phyloP scores from a whole-genome alignment of 2,329 filamentous ascomycete species.

The Lecanosticta acicola region DNA sequence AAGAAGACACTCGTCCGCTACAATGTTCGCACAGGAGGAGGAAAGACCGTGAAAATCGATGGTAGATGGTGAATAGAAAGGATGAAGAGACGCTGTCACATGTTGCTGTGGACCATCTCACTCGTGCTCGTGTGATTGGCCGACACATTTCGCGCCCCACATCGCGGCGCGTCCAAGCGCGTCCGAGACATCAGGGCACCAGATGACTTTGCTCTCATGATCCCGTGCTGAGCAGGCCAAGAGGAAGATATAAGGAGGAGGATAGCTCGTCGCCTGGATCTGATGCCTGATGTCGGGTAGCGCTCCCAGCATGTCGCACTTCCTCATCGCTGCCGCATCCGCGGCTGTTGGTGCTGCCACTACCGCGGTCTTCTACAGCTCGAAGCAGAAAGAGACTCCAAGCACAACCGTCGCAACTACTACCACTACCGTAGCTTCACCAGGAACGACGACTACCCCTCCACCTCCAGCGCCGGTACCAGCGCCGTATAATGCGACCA shows the following conservation, averaged over 20 bases:
- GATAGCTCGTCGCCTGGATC: not conserved
- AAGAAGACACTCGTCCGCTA: too few relatives aligned
- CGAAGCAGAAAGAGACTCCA: constrained; percentile 24
- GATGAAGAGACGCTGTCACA: not conserved
- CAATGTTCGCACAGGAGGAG: too few relatives aligned
- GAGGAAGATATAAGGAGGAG: not conserved
- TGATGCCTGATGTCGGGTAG: not conserved
- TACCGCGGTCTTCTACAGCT: constrained; percentile 43
- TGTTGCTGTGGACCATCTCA: not conserved
- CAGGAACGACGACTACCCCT: constrained; percentile 26
- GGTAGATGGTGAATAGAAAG: not conserved
- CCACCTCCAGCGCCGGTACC: constrained; percentile 25
- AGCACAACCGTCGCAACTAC: constrained; percentile 29
- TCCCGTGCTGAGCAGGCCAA: not conserved
- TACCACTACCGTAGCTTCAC: constrained; percentile 30
- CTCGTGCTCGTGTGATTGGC: not conserved
- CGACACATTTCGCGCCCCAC: not conserved
- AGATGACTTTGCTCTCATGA: not conserved
- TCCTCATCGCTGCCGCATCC: constrained; percentile 45
- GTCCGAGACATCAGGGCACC: not conserved
- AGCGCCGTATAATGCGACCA: constrained; percentile 17
- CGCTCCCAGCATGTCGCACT: constrained; percentile 42
- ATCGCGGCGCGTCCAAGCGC: not conserved
- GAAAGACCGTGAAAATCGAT: too few relatives aligned
- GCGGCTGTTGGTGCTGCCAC: constrained; percentile 46